Base-by-base conservation (phyloP, 257 asterid species). In the Gentiana dahurica region DNA sequence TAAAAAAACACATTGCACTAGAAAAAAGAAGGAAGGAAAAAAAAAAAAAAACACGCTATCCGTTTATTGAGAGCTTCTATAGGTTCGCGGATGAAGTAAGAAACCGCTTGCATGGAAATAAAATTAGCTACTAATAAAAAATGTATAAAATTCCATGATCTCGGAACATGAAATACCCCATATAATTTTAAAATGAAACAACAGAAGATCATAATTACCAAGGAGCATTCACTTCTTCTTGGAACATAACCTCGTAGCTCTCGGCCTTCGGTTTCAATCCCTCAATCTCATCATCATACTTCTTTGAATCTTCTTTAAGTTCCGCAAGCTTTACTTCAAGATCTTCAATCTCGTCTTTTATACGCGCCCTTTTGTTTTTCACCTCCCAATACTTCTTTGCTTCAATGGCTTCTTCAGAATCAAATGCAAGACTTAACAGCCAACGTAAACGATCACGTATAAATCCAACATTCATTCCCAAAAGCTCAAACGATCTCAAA, bases 401-500 rank as follows among this genome's bases (percentile, higher is more conserved):
- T 51, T 68, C 78, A 13, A 38, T 0, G 5, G 74, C 74, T 43
- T 67, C 78, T 11, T 68, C 70, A 2, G 60, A 38, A 7, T 67
- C 71, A 47, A 64, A 73, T 0, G 68, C 71, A 34, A 73, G 74
- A 48, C 62, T 68, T 6, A 60, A 53, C 13, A 73, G 71, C 55
- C 65, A 44, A 12, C 50, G 60, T 24, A 73, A 56, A 8, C 78
- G 64, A 2, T 57, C 62, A 6, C 71, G 55, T 44, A 73, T 13
- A 51, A 73, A 73, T 44, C 74, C 74, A 35, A 73, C 78, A 52
- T 68, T 63, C 78, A 73, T 68, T 0, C 78, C 78, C 59, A 73
- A 37, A n/a, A 68, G 62, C 49, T 73, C 78, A 49, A 73, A 73
- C 1, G 74, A 68, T 62, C 54, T 55, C 52, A 73, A 58, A 5